These are phyloP conservation scores for Exsudoporus frostii DNA, from an alignment of 768 basidiomycete genomes.

Conservation along the genomic window DNA sequence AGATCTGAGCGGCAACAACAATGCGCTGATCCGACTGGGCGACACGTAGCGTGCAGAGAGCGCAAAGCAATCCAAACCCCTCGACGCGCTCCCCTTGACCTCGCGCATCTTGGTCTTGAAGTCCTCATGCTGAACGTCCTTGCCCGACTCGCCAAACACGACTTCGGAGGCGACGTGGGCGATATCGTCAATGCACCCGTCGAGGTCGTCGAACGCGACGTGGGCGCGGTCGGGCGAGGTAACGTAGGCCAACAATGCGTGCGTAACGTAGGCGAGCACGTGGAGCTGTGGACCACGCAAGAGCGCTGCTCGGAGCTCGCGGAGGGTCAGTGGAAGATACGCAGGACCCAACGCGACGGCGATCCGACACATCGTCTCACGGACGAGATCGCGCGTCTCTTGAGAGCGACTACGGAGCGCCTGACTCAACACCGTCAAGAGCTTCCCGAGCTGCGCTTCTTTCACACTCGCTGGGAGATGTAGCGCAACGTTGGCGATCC, in stretches of 20 bases:
- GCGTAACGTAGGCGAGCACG: constrained; percentile 80
- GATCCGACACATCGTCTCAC: constrained; percentile 82
- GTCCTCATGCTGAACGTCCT: constrained; percentile 81
- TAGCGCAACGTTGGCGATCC: constrained; percentile 79
- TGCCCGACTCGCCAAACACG: constrained; percentile 90
- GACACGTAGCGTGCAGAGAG: constrained; percentile 77
- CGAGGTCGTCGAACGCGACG: constrained; percentile 57
- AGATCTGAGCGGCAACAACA: constrained; percentile 75
- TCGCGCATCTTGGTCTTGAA: constrained; percentile 96
- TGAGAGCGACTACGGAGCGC: constrained; percentile 91
- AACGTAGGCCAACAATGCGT: constrained; percentile 78
- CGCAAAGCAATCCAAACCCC: constrained; percentile 82
- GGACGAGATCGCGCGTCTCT: constrained; percentile 83
- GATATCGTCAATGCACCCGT: constrained; percentile 74
- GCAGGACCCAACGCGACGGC: constrained; percentile 65
- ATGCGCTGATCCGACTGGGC: constrained; percentile 67
- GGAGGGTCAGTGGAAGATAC: constrained; percentile 70
- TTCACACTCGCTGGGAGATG: constrained; percentile 66
- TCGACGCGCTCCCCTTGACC: constrained; percentile 77
- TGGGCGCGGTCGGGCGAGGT: constrained; percentile 56
- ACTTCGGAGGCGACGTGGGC: constrained; percentile 84
- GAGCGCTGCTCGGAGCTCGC: constrained; percentile 82
- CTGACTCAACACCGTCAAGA: constrained; percentile 85
- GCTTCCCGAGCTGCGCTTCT: constrained; percentile 65
- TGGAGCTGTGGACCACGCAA: constrained; percentile 92